Base-by-base conservation (phyloP, 495 filamentous ascomycete species). In the Cercophora sp. region DNA sequence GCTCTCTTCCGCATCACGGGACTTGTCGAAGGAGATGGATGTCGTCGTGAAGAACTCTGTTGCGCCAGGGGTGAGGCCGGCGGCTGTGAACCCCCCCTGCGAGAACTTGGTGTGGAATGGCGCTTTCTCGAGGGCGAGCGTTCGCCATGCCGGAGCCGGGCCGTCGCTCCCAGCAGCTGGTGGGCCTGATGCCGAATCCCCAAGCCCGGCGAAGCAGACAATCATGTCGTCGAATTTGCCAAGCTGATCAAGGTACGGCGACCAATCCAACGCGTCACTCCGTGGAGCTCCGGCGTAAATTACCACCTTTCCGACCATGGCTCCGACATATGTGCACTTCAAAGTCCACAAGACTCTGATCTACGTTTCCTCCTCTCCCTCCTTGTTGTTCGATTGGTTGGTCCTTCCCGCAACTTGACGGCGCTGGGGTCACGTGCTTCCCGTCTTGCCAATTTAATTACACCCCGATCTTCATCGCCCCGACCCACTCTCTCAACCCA, bases 281-380 rank as follows among this genome's bases (percentile, higher is more conserved):
- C 79, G 72, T 22, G 86, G 86, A 15, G 85, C 83, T 5, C 86
- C 86, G 52, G 80, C 66, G 32, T 87, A 71, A 45, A 88, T 79
- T 41, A 85, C 67, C 34, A 76, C 57, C 53, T 74, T 78, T 52
- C 39, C 51, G 47, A 74, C 56, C 80, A 81, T 82, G 25, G 29
- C n/a, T n/a, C n/a, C n/a, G n/a, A n/a, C n/a, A n/a, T n/a, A n/a
- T 6, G 8, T 13, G 6, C 29, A 32, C 29, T 13, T 32, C 29
- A 32, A 13, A 32, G 29, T 32, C 29, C 6, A 32, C 29, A 32
- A 6, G 29, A n/a, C n/a, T n/a, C n/a, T n/a, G n/a, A n/a, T n/a
- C n/a, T n/a, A n/a, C n/a, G n/a, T n/a, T n/a, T n/a, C n/a, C n/a
- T n/a, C n/a, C n/a, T n/a, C n/a, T n/a, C n/a, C n/a, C n/a, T n/a